Evolutionary conservation across 345 rosid genomes (phyloP).

Genomic region (Pugionium dolabratum): DNA sequence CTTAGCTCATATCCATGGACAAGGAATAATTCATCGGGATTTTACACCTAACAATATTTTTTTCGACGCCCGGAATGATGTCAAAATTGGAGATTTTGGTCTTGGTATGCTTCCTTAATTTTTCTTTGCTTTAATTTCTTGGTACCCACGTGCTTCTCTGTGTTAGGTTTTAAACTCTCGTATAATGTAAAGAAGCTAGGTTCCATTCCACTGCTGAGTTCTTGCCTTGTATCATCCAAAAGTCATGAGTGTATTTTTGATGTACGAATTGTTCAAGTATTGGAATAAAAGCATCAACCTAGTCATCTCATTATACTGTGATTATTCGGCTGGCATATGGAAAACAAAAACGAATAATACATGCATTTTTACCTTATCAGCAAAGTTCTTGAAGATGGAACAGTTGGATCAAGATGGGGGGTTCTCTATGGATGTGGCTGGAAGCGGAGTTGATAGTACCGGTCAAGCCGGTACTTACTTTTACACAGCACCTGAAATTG

Average conservation of each 20-base stretch:
- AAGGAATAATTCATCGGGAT: constrained; percentile 97
- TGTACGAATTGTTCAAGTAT: constrained; percentile 13
- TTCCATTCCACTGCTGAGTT: constrained; percentile 22
- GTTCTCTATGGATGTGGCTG: constrained; percentile 57
- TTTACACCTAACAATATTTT: constrained; percentile 91
- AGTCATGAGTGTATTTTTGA: constrained; percentile 13
- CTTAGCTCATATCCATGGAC: constrained; percentile 90
- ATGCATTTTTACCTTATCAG: constrained; percentile 45
- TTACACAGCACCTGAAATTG: constrained; percentile 98
- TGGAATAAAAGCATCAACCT: constrained; percentile 7
- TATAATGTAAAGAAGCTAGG: constrained; percentile 9
- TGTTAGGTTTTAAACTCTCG: constrained; percentile 12
- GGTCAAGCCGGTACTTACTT: constrained; percentile 96
- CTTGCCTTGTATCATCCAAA: constrained; percentile 6
- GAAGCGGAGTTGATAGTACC: constrained; percentile 82
- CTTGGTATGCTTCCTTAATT: constrained; percentile 57
- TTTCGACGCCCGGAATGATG: constrained; percentile 91
- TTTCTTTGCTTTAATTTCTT: constrained; percentile 12
- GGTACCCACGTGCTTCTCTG: constrained; percentile 5
- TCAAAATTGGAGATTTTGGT: constrained; percentile 97
- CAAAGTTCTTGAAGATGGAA: constrained; percentile 92
- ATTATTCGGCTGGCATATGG: constrained; percentile 18
- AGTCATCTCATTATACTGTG: constrained; percentile 12
- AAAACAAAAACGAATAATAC: neutral
- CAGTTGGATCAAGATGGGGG: constrained; percentile 82